These are phyloP conservation scores for Agrostemma githago DNA, from an alignment of 148 eudicot genomes.

Conservation along the genomic window DNA sequence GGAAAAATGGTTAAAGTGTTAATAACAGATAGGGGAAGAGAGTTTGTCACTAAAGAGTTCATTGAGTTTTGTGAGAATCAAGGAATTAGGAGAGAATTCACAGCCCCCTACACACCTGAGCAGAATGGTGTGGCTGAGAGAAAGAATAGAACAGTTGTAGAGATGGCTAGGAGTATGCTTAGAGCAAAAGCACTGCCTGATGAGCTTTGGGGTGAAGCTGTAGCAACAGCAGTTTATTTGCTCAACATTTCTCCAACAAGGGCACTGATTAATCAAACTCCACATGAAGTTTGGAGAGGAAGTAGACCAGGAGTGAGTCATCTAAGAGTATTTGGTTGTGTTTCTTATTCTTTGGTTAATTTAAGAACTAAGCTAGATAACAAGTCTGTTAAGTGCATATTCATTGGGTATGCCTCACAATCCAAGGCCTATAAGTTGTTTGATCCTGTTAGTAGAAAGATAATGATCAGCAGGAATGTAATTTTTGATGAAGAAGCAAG, in stretches of 20 bases:
- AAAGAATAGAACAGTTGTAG: not conserved
- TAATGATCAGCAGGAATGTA: conserved; percentile 13
- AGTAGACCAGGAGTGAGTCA: conserved; percentile 10
- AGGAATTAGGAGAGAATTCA: not conserved
- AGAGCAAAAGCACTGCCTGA: conserved; percentile 1
- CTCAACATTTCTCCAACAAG: not conserved
- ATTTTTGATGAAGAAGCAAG: conserved; percentile 12
- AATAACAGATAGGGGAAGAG: conserved; percentile 14
- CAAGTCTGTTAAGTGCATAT: conserved; percentile 13
- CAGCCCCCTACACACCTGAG: too few relatives aligned
- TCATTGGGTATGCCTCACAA: conserved; percentile 14
- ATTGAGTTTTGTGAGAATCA: not conserved
- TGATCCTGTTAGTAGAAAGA: conserved; percentile 11
- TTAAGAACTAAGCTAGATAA: conserved; percentile 9
- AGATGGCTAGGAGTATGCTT: conserved; percentile 19
- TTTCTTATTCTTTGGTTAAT: conserved; percentile 2
- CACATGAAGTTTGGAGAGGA: conserved; percentile 11
- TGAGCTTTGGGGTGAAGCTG: not conserved
- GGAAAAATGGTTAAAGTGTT: conserved; percentile 4
- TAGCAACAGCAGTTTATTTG: not conserved
- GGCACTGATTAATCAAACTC: not conserved
- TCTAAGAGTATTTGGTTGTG: not conserved
- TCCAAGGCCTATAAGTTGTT: conserved; percentile 22
- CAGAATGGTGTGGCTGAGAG: too few relatives aligned
- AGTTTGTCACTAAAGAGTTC: conserved; percentile 7